Percentiles rank a stretch among this genome's conserved stretches.
Conservation (phyloP, 2,329 filamentous ascomycete genomes). For the Cercospora brassicicola region DNA sequence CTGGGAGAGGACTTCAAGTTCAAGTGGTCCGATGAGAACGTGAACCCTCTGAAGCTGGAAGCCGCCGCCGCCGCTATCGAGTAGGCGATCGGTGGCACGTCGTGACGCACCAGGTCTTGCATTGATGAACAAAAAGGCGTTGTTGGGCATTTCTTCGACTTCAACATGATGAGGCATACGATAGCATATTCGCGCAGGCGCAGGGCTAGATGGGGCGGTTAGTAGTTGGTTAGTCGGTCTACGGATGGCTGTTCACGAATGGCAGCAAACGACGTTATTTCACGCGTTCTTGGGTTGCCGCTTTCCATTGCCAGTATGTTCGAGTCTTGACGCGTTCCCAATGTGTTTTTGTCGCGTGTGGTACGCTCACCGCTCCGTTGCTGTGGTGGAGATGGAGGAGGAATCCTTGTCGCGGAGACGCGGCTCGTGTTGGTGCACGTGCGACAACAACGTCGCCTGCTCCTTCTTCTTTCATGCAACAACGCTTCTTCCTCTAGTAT, state of each 20-base stretch:
- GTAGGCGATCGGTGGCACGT: slow-evolving; percentile 8
- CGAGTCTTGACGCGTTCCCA: background rate
- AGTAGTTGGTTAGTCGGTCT: background rate
- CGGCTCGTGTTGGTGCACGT: background rate
- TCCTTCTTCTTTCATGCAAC: background rate
- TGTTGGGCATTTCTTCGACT: background rate
- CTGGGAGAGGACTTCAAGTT: slow-evolving; percentile 73
- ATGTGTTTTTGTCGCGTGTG: background rate
- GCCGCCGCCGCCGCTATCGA: slow-evolving; percentile 31
- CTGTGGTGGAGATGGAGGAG: background rate
- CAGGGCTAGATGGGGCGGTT: slow-evolving; percentile 1
- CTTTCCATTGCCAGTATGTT: no score
- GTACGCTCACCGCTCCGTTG: background rate
- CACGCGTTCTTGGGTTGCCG: background rate
- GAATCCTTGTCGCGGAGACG: background rate
- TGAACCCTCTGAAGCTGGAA: slow-evolving; percentile 62
- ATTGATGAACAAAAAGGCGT: background rate
- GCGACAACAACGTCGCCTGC: background rate
- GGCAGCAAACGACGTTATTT: background rate
- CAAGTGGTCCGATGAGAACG: slow-evolving; percentile 64
- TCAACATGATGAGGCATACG: background rate
- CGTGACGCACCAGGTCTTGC: background rate
- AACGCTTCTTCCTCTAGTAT: background rate
- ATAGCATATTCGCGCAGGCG: slow-evolving; percentile 12
- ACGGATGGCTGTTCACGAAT: slow-evolving; percentile 11